Evolutionary conservation across 2,329 filamentous ascomycete genomes (phyloP).

Genomic region (Clathrospora elynae): DNA sequence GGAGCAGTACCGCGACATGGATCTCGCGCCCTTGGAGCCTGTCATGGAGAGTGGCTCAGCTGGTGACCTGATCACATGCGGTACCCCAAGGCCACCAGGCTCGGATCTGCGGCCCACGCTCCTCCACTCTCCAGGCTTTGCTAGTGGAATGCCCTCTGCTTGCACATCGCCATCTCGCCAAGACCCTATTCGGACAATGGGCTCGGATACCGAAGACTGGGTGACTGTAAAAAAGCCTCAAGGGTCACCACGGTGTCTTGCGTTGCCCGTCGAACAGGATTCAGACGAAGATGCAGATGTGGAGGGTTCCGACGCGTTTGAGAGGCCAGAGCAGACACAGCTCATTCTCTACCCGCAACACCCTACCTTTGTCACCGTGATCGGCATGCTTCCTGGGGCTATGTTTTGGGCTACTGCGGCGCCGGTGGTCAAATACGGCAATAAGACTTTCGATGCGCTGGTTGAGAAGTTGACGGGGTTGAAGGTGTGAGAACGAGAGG

Average conservation of each 20-base stretch:
- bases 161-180: no score
- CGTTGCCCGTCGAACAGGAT: constrained; percentile 1
- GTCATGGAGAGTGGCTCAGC: constrained; percentile 18
- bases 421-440: constrained; percentile 8
- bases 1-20: constrained; percentile 23
- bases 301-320: not conserved
- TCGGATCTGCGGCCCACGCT: no score
- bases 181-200: no score
- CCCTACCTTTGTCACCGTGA: constrained; percentile 33
- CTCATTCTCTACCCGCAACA: constrained; percentile 14
- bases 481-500: no score
- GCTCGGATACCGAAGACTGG: no score
- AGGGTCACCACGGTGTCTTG: not conserved
- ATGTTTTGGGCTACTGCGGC: constrained; percentile 31
- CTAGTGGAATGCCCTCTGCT: no score
- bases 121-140: no score
- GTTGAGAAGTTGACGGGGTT: constrained; percentile 14
- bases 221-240: no score
- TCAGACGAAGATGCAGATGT: constrained; percentile 5
- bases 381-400: constrained; percentile 32
- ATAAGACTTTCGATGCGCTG: constrained; percentile 14
- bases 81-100: no score
- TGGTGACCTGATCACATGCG: constrained; percentile 23
- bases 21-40: constrained; percentile 30
- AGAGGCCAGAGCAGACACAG: constrained; percentile 7